Evolutionary conservation across 441 rosid genomes (phyloP).

Genomic region (Bruguiera hainesii): DNA sequence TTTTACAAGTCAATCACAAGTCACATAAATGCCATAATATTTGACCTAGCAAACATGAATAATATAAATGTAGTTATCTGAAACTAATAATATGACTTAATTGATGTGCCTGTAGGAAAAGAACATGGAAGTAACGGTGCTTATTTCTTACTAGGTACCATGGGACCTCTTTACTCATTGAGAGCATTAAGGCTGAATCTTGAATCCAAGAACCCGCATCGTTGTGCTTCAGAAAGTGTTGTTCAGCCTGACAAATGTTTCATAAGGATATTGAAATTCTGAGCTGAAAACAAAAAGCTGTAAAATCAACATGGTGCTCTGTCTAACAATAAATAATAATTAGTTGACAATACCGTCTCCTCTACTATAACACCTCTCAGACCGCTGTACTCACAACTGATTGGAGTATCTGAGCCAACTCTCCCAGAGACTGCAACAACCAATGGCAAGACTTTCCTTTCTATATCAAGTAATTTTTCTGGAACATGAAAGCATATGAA

Average conservation of each 20-base stretch:
- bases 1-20: constrained; percentile 11
- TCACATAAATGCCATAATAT: constrained; percentile 2
- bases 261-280: constrained; percentile 16
- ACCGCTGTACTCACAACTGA: constrained; percentile 72
- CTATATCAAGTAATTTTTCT: constrained; percentile 77
- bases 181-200: constrained; percentile 85
- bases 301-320: neutral
- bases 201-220: constrained; percentile 98
- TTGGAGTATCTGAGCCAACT: constrained; percentile 90
- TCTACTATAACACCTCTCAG: constrained; percentile 88
- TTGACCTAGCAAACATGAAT: constrained; percentile 3
- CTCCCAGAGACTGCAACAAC: constrained; percentile 84
- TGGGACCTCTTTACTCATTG: constrained; percentile 96
- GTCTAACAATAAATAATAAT: neutral
- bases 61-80: neutral
- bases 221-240: constrained; percentile 88
- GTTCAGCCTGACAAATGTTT: constrained; percentile 61
- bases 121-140: neutral
- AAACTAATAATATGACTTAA: constrained; percentile 1
- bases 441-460: constrained; percentile 68
- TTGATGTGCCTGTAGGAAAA: neutral
- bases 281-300: neutral
- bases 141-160: constrained; percentile 73
- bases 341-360: constrained; percentile 62
- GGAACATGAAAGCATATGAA: constrained; percentile 29